phyloP scores from a whole-genome alignment of 352 stramenopile genomes.

The Globisporangium spiculum region DNA sequence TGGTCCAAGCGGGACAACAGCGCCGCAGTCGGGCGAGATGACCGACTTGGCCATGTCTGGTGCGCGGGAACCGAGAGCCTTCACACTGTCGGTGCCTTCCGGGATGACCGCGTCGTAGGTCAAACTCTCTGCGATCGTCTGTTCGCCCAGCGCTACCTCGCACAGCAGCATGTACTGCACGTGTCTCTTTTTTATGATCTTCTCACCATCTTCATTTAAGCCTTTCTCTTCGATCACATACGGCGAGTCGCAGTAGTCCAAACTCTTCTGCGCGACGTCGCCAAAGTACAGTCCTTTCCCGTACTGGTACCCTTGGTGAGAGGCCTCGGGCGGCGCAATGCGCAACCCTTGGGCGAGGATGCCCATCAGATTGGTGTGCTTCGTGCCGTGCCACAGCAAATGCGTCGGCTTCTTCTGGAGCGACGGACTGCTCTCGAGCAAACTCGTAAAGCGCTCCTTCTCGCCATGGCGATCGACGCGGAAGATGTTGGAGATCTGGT shows the following conservation, averaged over 20 bases:
- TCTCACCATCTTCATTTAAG: background rate
- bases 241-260: slow-evolving; percentile 55
- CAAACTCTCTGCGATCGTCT: background rate
- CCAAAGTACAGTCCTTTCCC: slow-evolving; percentile 88
- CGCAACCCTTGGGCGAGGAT: slow-evolving; percentile 79
- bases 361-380: slow-evolving; percentile 72
- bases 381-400: slow-evolving; percentile 83
- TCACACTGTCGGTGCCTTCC: slow-evolving; percentile 2
- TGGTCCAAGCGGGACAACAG: background rate
- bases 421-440: slow-evolving; percentile 21
- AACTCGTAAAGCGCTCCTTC: slow-evolving; percentile 40
- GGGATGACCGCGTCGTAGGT: background rate
- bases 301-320: slow-evolving; percentile 71
- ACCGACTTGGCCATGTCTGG: slow-evolving; percentile 1
- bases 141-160: slow-evolving; percentile 53
- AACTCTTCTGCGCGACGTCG: slow-evolving; percentile 61
- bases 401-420: slow-evolving; percentile 37
- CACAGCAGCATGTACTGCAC: slow-evolving; percentile 44
- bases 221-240: slow-evolving; percentile 43
- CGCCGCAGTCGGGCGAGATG: slow-evolving; percentile 3
- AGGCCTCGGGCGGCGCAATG: slow-evolving; percentile 77
- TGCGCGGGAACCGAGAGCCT: background rate
- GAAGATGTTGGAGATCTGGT: slow-evolving; percentile 66
- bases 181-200: background rate
- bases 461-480: slow-evolving; percentile 54